Evolutionary conservation across 257 asterid genomes (phyloP).

Genomic region (Plectranthus barbatus): DNA sequence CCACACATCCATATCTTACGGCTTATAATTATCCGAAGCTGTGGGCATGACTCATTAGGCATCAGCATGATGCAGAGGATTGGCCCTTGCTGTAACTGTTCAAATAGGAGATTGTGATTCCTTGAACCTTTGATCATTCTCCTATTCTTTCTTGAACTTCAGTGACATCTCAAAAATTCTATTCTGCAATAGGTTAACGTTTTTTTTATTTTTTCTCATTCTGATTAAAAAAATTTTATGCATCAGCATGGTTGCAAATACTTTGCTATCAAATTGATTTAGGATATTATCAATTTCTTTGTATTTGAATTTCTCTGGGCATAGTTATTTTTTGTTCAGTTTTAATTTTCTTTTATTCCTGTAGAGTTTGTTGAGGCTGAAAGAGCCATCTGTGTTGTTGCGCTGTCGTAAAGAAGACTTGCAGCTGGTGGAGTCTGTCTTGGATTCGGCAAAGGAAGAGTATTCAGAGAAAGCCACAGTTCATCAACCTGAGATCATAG

Average conservation of each 20-base stretch:
- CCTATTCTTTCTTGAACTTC: background rate
- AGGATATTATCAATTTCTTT: too few species aligned
- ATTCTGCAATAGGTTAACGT: background rate
- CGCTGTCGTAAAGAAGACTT: slow-evolving; percentile 84
- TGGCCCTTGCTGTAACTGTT: background rate
- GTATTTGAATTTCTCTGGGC: background rate
- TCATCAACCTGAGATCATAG: slow-evolving; percentile 60
- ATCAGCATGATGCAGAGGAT: background rate
- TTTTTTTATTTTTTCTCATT: background rate
- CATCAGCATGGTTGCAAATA: background rate
- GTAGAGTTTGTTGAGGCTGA: slow-evolving; percentile 92
- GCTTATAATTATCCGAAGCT: background rate
- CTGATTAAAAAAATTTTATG: background rate
- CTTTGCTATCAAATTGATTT: background rate
- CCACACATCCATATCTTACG: background rate
- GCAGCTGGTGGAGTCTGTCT: slow-evolving; percentile 55
- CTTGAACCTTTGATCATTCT: background rate
- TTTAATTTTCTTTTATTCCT: slow-evolving; percentile 3
- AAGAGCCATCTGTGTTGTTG: slow-evolving; percentile 81
- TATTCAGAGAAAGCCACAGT: slow-evolving; percentile 68
- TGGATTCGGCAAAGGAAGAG: slow-evolving; percentile 59
- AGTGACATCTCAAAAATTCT: background rate
- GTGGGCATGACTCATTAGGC: background rate
- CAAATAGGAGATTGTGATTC: background rate
- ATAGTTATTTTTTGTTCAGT: background rate